Percentiles rank a stretch among this genome's conserved stretches.
phyloP scores from a whole-genome alignment of 1,284 basidiomycete genomes.

The Neotropicomus parvogracilis region DNA sequence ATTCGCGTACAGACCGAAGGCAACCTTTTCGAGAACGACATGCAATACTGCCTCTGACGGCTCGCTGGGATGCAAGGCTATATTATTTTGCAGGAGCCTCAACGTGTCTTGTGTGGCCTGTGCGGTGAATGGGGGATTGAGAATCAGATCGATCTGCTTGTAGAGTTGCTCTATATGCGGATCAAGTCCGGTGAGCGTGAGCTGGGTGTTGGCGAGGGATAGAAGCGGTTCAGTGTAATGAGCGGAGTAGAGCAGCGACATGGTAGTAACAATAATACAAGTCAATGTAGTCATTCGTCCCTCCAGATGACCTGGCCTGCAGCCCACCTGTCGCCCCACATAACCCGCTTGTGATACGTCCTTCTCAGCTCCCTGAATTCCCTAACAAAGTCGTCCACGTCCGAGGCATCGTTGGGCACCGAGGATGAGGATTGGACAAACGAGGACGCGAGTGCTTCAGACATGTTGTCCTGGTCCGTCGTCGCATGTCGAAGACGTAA shows the following conservation, averaged over 20 bases:
- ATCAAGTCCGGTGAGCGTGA: conserved; percentile 10
- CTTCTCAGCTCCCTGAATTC: conserved; percentile 85
- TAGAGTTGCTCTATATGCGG: conserved; percentile 11
- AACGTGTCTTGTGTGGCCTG: conserved; percentile 17
- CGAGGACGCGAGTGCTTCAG: conserved; percentile 74
- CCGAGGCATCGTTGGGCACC: conserved; percentile 44
- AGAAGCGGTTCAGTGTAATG: conserved; percentile 31
- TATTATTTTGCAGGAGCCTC: conserved; percentile 14
- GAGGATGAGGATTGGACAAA: conserved; percentile 63
- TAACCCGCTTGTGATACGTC: conserved; percentile 83
- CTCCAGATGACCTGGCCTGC: conserved; percentile 81
- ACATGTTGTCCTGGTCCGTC: conserved; percentile 83
- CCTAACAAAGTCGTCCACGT: conserved; percentile 82
- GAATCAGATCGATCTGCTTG: conserved; percentile 17
- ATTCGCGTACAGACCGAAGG: too few species aligned
- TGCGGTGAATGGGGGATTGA: conserved; percentile 21
- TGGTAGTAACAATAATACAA: conserved; percentile 14
- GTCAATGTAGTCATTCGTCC: conserved; percentile 43
- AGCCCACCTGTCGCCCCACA: conserved; percentile 86
- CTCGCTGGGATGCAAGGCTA: not conserved
- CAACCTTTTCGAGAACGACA: too few species aligned
- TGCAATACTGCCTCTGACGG: too few species aligned
- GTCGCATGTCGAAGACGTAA: conserved; percentile 83
- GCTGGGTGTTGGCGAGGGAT: conserved; percentile 12
- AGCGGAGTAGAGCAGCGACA: conserved; percentile 24